A percentile compares a stretch with the other conserved stretches of the same genome.
phyloP scores from a whole-genome alignment of 164 flowering plant genomes.

The Amborella trichopoda region DNA sequence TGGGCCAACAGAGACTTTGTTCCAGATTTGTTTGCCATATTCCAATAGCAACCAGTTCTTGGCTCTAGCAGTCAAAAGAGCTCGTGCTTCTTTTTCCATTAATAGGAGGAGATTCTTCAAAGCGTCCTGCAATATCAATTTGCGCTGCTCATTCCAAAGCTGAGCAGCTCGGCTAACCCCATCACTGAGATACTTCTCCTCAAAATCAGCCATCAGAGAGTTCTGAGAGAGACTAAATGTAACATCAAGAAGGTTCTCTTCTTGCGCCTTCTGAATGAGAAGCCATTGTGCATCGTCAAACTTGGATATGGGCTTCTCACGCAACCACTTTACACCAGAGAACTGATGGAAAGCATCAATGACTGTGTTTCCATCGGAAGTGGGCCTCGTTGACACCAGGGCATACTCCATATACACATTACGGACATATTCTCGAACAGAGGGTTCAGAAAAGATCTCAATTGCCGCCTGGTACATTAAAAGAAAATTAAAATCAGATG shows the following conservation, averaged over 20 bases:
- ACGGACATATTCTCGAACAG: slow-evolving; percentile 75
- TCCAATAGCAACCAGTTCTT: slow-evolving; percentile 70
- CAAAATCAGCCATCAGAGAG: slow-evolving; percentile 36
- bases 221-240: slow-evolving; percentile 49
- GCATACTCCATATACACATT: slow-evolving; percentile 60
- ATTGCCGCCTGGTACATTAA: slow-evolving; percentile 24
- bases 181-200: slow-evolving; percentile 63
- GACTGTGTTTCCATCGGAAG: slow-evolving; percentile 54
- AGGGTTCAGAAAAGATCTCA: slow-evolving; percentile 92
- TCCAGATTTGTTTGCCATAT: slow-evolving; percentile 72
- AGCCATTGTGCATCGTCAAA: slow-evolving; percentile 97
- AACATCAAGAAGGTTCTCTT: slow-evolving; percentile 84
- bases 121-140: slow-evolving; percentile 68
- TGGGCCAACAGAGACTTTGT: slow-evolving; percentile 87
- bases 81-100: slow-evolving; percentile 91
- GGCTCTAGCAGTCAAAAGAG: slow-evolving; percentile 57
- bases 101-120: slow-evolving; percentile 51
- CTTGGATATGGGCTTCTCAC: slow-evolving; percentile 54
- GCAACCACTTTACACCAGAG: slow-evolving; percentile 75
- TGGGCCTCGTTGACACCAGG: slow-evolving; percentile 70
- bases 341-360: slow-evolving; percentile 87
- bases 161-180: slow-evolving; percentile 86
- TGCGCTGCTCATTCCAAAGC: slow-evolving; percentile 91
- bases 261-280: slow-evolving; percentile 93
- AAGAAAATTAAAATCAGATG: not conserved